Conservation (phyloP, 495 filamentous ascomycete genomes). For the Bombardia bombarda region DNA sequence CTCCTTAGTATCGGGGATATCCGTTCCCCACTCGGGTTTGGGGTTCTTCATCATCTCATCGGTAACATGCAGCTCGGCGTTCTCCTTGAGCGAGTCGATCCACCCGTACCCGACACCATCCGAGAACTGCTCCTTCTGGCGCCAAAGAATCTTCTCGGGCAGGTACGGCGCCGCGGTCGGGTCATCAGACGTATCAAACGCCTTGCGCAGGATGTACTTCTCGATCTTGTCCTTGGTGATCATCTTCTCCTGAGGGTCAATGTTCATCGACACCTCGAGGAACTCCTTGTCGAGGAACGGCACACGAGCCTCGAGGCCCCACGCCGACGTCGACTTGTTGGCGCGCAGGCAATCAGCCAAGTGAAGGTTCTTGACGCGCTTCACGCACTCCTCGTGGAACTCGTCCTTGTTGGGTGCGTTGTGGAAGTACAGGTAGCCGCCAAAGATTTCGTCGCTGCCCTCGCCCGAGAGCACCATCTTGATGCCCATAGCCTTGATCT, state of each 20-base stretch:
- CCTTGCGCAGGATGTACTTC: conserved; percentile 95
- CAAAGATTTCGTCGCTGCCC: conserved; percentile 95
- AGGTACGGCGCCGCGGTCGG: conserved; percentile 74
- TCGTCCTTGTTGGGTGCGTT: conserved; percentile 80
- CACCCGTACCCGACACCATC: conserved; percentile 98
- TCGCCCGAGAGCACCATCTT: conserved; percentile 99
- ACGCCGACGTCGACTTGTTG: conserved; percentile 98
- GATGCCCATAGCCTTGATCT: conserved; percentile 98
- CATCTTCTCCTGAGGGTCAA: conserved; percentile 91
- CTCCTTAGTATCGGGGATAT: conserved; percentile 93
- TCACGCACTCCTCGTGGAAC: conserved; percentile 89
- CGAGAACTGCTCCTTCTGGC: conserved; percentile 98
- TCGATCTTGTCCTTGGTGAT: conserved; percentile 86
- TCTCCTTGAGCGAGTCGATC: conserved; percentile 96
- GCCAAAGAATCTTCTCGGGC: conserved; percentile 89
- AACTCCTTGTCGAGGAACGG: conserved; percentile 97
- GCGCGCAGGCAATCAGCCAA: conserved; percentile 90
- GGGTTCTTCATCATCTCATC: conserved; percentile 97
- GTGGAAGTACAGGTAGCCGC: conserved; percentile 98
- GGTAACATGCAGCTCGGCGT: conserved; percentile 76
- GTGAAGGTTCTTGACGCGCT: conserved; percentile 91
- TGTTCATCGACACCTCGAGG: conserved; percentile 81
- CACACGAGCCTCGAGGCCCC: conserved; percentile 96
- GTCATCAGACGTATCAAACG: conserved; percentile 87
- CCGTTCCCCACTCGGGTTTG: conserved; percentile 85